Conservation (phyloP, 2,329 filamentous ascomycete genomes). For the Diaporthe aspalathi region DNA sequence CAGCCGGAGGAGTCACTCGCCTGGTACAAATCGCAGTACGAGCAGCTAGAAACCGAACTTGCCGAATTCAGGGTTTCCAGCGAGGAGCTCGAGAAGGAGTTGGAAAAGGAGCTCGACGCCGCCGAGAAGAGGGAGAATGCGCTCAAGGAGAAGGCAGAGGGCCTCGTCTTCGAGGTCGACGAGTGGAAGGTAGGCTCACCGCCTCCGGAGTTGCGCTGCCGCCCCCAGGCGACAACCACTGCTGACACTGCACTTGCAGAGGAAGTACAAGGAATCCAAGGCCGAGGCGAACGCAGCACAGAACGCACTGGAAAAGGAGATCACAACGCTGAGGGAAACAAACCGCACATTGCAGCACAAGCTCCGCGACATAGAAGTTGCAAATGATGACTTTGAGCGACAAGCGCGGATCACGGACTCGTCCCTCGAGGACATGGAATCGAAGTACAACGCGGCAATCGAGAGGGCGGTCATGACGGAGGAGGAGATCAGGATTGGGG, state of each 20-base stretch:
- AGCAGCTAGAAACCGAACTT: constrained; percentile 89
- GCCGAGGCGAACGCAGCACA: constrained; percentile 86
- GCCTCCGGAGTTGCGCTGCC: constrained; percentile 10
- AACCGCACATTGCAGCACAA: constrained; percentile 85
- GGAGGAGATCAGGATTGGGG: constrained; percentile 90
- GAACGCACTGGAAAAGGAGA: constrained; percentile 91
- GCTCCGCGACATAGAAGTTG: constrained; percentile 94
- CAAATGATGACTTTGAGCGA: constrained; percentile 97
- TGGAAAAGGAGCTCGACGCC: constrained; percentile 95
- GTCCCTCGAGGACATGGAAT: constrained; percentile 95
- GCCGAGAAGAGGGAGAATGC: constrained; percentile 92
- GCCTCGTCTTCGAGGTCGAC: constrained; percentile 87
- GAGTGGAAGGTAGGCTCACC: constrained; percentile 88
- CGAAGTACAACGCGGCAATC: constrained; percentile 94
- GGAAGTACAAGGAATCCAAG: constrained; percentile 97
- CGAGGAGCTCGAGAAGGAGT: constrained; percentile 90
- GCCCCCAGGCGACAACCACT: constrained; percentile 11
- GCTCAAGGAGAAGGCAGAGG: constrained; percentile 88
- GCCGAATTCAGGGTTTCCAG: constrained; percentile 94
- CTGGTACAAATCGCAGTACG: constrained; percentile 97
- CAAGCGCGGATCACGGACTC: constrained; percentile 96
- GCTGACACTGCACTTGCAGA: constrained; percentile 61
- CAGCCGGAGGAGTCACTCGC: constrained; percentile 80
- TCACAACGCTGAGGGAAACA: constrained; percentile 87
- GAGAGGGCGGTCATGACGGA: constrained; percentile 94